Evolutionary conservation across 208 protist genomes (phyloP).

Genomic region (Trypanosoma platydactyli): DNA sequence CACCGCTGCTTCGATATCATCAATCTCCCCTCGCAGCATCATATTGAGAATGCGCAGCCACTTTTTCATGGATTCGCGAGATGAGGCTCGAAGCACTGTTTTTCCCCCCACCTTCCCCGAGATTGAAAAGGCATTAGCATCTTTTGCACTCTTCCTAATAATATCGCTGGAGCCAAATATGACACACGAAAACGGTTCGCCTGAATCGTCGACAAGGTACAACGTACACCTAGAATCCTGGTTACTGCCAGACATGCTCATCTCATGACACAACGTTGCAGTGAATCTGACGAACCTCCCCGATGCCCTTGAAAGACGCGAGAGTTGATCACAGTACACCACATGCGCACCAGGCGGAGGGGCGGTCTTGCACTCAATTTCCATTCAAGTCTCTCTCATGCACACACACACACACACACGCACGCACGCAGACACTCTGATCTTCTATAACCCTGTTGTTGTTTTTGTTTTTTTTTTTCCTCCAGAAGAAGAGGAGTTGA

Average conservation of each 20-base stretch:
- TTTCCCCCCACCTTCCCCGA: background rate
- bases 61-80: background rate
- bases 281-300: constrained; percentile 11
- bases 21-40: background rate
- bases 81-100: constrained; percentile 4
- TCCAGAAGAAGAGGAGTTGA: too few species aligned
- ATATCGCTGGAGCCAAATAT: constrained; percentile 3
- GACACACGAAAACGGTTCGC: constrained; percentile 15
- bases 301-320: constrained; percentile 16
- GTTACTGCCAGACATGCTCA: background rate
- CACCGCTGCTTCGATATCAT: background rate
- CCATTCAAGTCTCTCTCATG: constrained; percentile 8
- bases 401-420: too few species aligned
- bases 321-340: background rate
- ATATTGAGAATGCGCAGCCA: constrained; percentile 9
- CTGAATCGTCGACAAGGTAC: constrained; percentile 13
- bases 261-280: constrained; percentile 2
- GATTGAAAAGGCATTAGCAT: constrained; percentile 15
- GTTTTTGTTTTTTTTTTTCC: constrained; percentile 10
- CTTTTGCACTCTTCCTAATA: constrained; percentile 11
- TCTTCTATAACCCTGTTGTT: background rate
- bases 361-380: constrained; percentile 11
- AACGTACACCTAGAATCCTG: background rate
- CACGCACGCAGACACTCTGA: too few species aligned
- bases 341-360: background rate